Percentiles rank a stretch among this genome's conserved stretches.
Evolutionary conservation across 805 yeast genomes (phyloP).

Genomic region (Saccharomycopsis sp.): DNA sequence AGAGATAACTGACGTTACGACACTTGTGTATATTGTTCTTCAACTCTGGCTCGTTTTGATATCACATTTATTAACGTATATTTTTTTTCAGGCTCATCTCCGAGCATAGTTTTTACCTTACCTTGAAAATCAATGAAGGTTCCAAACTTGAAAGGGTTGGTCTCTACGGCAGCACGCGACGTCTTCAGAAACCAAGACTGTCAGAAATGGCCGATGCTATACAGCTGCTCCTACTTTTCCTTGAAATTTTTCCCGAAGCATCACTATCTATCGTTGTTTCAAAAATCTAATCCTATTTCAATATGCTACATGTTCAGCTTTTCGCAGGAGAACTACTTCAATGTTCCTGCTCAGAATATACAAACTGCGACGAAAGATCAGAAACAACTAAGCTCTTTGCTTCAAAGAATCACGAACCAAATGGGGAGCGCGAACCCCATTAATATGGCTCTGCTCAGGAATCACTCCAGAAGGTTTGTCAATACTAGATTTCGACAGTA

Average conservation of each 20-base stretch:
- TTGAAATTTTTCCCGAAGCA: conserved; percentile 5
- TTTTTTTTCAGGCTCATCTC: too few relatives aligned
- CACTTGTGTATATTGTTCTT: too few relatives aligned
- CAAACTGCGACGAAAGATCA: neutral
- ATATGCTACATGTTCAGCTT: conserved; percentile 3
- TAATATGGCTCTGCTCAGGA: conserved; percentile 3
- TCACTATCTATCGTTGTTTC: conserved; percentile 3
- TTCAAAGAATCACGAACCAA: neutral
- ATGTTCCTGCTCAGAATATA: neutral
- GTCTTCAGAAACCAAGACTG: too few relatives aligned
- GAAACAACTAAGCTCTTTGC: neutral
- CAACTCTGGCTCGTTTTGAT: too few relatives aligned
- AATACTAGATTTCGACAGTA: too few relatives aligned
- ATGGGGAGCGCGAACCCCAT: conserved; percentile 7
- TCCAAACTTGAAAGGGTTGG: too few relatives aligned
- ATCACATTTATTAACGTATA: too few relatives aligned
- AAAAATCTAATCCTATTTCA: conserved; percentile 9
- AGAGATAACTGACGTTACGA: too few relatives aligned
- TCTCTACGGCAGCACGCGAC: too few relatives aligned
- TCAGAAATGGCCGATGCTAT: neutral
- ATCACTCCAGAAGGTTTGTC: too few relatives aligned
- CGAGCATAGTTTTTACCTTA: too few relatives aligned
- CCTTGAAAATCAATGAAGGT: too few relatives aligned
- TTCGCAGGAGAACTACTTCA: neutral
- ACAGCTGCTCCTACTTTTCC: conserved; percentile 3